Percentiles rank a stretch among this genome's conserved stretches.
Evolutionary conservation across 2,329 filamentous ascomycete genomes (phyloP).

Genomic region (Tricladium varicosporioides): DNA sequence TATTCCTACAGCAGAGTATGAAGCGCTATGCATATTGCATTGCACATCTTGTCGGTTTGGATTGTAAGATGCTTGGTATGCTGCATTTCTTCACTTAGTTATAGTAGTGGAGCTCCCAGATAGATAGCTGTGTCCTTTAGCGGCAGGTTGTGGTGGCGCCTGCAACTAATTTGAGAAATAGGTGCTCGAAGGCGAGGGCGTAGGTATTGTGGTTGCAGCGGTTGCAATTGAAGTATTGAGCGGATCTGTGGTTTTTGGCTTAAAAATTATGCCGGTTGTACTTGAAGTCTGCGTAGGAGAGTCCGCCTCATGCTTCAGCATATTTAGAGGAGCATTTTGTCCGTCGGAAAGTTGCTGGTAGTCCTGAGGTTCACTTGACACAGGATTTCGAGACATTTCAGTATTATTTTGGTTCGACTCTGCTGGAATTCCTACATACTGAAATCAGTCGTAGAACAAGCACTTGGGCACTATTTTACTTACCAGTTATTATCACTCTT

Average conservation of each 20-base stretch:
- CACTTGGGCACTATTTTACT: background rate
- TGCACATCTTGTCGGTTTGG: background rate
- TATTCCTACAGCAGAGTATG: background rate
- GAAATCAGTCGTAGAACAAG: background rate
- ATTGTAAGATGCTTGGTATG: background rate
- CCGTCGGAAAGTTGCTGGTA: background rate
- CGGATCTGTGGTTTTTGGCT: background rate
- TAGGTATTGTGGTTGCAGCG: background rate
- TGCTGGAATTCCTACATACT: background rate
- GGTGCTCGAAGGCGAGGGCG: background rate
- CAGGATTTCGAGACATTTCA: background rate
- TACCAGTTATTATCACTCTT: conserved; percentile 14
- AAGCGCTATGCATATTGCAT: background rate
- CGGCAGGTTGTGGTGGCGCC: background rate
- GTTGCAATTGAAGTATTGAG: background rate
- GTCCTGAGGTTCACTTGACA: background rate
- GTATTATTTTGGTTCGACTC: background rate
- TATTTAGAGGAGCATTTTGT: background rate
- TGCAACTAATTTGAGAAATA: background rate
- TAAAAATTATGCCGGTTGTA: background rate
- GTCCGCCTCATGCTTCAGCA: background rate
- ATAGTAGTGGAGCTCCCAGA: background rate
- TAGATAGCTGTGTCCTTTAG: background rate
- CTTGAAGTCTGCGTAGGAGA: background rate
- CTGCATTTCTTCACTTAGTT: background rate